A percentile compares a stretch with the other conserved stretches of the same genome.
Conservation (phyloP, 2,329 filamentous ascomycete species). For the Alternaria arbusti region DNA sequence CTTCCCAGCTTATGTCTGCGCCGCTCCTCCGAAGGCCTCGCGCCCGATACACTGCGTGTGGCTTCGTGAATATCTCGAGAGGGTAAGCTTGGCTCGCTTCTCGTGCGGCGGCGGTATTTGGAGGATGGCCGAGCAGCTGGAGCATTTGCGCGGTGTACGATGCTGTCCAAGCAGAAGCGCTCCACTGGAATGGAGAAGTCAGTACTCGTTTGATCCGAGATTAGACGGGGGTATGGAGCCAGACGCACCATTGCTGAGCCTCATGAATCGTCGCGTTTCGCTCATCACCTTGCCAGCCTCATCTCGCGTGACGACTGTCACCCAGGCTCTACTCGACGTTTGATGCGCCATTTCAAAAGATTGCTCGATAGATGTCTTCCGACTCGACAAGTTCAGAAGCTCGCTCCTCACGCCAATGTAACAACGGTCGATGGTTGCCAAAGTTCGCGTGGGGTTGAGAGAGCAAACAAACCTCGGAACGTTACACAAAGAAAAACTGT, state of each 20-base stretch:
- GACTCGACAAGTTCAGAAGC: neutral
- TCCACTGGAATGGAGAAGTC: neutral
- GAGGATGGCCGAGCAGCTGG: neutral
- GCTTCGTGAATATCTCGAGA: neutral
- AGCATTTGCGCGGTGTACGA: neutral
- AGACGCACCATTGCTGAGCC: neutral
- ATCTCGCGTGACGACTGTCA: neutral
- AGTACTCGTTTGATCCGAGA: neutral
- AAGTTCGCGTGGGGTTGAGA: neutral
- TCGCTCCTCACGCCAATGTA: neutral
- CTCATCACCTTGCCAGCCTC: neutral
- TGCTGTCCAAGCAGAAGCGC: neutral
- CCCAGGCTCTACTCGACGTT: neutral
- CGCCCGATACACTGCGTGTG: neutral
- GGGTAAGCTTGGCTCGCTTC: neutral
- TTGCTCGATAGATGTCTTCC: neutral
- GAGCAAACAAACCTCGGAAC: neutral
- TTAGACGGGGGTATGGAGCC: neutral
- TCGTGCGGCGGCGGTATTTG: neutral
- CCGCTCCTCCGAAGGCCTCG: neutral
- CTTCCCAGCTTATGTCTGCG: neutral
- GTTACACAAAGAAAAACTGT: neutral
- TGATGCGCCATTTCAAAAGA: neutral
- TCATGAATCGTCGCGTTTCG: neutral
- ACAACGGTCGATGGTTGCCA: neutral